Percentiles rank a stretch among this genome's conserved stretches.
phyloP scores from a whole-genome alignment of 2,329 filamentous ascomycete genomes.

The Colletotrichum graminicola region DNA sequence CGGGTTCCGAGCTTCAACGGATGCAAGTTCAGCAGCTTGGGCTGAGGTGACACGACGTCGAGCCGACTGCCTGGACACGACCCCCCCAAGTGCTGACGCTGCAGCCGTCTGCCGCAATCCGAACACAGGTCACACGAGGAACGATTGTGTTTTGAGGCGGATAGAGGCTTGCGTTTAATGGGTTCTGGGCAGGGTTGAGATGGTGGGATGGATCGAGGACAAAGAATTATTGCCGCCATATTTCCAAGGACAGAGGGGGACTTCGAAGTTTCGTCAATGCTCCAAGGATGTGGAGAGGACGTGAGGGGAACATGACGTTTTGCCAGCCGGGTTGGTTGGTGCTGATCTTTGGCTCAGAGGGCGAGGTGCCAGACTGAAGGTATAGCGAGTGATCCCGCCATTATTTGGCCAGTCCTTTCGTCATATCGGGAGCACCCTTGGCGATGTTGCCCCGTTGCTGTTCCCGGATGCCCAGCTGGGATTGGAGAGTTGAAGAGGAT shows the following conservation, averaged over 20 bases:
- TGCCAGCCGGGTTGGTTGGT: conserved; percentile 1
- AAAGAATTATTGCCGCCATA: neutral
- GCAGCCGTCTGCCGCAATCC: conserved; percentile 9
- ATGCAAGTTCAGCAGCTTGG: neutral
- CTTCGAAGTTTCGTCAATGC: conserved; percentile 11
- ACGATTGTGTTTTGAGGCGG: conserved; percentile 4
- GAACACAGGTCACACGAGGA: conserved; percentile 1
- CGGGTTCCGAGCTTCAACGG: neutral
- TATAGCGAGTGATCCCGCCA: conserved; percentile 5
- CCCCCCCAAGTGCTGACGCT: conserved; percentile 1
- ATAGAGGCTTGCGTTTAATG: neutral
- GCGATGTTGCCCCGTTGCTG: neutral
- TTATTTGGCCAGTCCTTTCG: conserved; percentile 4
- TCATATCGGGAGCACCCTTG: conserved; percentile 16
- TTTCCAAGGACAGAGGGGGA: conserved; percentile 20
- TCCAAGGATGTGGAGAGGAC: neutral
- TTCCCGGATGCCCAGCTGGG: conserved; percentile 6
- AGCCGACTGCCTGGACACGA: conserved; percentile 1
- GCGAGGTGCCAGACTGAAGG: conserved; percentile 10
- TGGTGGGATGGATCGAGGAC: neutral
- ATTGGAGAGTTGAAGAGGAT: neutral
- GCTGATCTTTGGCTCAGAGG: conserved; percentile 28
- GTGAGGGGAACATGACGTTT: conserved; percentile 37
- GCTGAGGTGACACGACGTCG: conserved; percentile 8
- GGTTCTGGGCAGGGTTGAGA: neutral